Conservation (phyloP, 2,329 filamentous ascomycete species). For the Lomentospora prolificans region DNA sequence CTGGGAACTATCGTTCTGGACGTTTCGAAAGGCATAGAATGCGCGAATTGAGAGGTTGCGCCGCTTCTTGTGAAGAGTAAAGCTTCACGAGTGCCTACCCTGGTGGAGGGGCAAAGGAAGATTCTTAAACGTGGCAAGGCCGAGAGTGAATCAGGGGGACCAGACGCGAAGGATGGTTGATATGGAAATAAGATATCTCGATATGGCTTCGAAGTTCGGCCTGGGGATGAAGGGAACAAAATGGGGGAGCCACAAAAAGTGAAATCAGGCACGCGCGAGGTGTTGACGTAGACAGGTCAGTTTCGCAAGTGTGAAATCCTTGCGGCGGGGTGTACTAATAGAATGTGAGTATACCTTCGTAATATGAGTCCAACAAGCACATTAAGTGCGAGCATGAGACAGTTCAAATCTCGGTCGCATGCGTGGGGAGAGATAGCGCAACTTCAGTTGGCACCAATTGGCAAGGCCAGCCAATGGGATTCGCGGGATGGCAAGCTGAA, state of each 20-base stretch:
- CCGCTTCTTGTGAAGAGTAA: not conserved
- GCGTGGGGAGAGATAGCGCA: no score
- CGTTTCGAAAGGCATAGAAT: not conserved
- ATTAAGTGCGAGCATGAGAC: no score
- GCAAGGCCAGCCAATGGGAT: not conserved
- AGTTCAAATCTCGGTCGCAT: no score
- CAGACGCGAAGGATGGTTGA: not conserved
- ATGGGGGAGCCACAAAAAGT: not conserved
- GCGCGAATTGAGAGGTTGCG: not conserved
- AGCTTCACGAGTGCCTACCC: not conserved
- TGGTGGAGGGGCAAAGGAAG: not conserved
- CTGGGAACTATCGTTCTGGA: not conserved
- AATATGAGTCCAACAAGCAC: no score
- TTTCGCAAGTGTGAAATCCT: not conserved
- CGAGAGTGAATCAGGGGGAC: not conserved
- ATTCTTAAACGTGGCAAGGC: not conserved
- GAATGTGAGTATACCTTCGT: no score
- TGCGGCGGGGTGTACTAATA: not conserved
- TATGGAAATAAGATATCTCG: no score
- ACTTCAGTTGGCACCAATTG: not conserved
- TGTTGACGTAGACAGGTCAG: not conserved
- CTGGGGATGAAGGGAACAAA: not conserved
- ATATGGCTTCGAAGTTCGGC: not conserved
- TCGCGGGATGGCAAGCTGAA: not conserved
- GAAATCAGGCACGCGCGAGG: not conserved